Conservation (phyloP, 2,329 filamentous ascomycete genomes). For the Aspergillus phoenicis region DNA sequence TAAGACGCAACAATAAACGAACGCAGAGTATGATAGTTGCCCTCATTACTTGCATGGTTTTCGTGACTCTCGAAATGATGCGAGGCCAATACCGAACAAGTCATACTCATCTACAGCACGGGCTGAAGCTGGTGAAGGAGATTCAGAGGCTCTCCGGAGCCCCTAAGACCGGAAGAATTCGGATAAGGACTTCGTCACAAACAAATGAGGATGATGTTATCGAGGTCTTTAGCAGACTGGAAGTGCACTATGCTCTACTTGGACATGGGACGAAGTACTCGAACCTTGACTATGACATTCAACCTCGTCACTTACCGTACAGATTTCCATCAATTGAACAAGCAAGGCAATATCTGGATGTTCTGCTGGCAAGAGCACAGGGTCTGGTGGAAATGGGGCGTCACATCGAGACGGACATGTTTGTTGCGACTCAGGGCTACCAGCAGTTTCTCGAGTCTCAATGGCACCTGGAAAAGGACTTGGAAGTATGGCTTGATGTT, state of each 20-base stretch:
- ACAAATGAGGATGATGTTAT: neutral
- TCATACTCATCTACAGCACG: neutral
- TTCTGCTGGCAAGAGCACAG: neutral
- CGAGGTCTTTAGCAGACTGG: neutral
- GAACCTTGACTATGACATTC: neutral
- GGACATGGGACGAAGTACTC: neutral
- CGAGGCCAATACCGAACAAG: neutral
- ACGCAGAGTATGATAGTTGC: neutral
- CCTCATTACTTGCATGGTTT: constrained; percentile 1
- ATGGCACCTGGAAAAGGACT: neutral
- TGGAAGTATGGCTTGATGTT: constrained; percentile 16
- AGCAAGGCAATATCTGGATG: neutral
- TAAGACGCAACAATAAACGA: neutral
- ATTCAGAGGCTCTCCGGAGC: neutral
- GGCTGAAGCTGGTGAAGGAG: neutral
- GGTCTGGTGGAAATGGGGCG: neutral
- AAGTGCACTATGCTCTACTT: neutral
- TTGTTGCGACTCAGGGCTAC: neutral
- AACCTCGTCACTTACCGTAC: neutral
- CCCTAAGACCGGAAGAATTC: neutral
- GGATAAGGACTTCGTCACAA: neutral
- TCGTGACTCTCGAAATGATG: neutral
- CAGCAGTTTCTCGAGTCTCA: neutral
- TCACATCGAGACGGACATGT: neutral
- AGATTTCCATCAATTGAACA: neutral